Conservation (phyloP, 495 filamentous ascomycete species). For the Elasticomyces elasticus region DNA sequence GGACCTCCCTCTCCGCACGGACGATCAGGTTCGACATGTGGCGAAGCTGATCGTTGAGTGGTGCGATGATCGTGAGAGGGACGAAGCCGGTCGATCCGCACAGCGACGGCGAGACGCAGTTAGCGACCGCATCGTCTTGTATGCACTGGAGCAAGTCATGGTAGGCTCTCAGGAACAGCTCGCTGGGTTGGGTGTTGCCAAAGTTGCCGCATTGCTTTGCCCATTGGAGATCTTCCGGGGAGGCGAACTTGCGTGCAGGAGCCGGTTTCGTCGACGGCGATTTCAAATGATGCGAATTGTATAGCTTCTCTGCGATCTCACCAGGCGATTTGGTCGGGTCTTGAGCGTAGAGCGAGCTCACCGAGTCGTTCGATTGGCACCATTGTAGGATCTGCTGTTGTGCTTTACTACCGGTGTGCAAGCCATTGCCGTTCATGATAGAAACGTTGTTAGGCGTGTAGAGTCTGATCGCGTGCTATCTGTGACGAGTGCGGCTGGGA, state of each 20-base stretch:
- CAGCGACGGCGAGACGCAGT: conserved; percentile 58
- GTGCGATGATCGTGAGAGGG: conserved; percentile 59
- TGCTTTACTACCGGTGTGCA: not conserved
- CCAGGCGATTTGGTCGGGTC: conserved; percentile 43
- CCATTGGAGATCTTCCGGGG: conserved; percentile 39
- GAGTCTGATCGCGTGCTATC: no score
- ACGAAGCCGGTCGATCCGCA: conserved; percentile 58
- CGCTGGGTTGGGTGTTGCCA: conserved; percentile 51
- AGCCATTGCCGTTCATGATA: not conserved
- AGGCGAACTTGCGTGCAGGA: conserved; percentile 20
- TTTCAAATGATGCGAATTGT: conserved; percentile 28
- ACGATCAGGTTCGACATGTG: conserved; percentile 70
- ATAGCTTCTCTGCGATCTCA: conserved; percentile 47
- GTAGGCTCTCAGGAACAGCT: conserved; percentile 59
- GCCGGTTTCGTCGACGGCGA: conserved; percentile 5
- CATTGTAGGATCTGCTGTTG: conserved; percentile 1
- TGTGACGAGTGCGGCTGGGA: no score
- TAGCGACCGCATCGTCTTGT: conserved; percentile 43
- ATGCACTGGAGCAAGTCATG: conserved; percentile 55
- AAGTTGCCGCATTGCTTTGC: conserved; percentile 57
- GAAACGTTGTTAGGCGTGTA: no score
- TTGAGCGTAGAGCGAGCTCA: conserved; percentile 46
- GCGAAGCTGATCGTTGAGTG: conserved; percentile 58
- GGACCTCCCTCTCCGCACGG: conserved; percentile 60
- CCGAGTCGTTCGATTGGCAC: conserved; percentile 31